Percentiles rank a stretch among this genome's conserved stretches.
These are phyloP conservation scores for Trapa bicornis DNA, from an alignment of 345 rosid species.

Conservation along the genomic window DNA sequence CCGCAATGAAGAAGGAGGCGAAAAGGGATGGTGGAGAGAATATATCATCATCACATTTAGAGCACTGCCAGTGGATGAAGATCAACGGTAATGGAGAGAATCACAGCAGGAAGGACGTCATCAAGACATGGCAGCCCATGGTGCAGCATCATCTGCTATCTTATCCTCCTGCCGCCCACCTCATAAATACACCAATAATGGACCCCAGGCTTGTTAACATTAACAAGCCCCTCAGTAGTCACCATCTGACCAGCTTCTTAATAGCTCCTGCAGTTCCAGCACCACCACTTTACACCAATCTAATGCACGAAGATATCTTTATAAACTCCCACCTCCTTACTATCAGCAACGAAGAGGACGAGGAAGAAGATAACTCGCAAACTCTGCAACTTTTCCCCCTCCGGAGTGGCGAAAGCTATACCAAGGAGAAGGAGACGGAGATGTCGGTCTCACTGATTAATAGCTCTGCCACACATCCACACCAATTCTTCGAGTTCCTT, in stretches of 20 bases:
- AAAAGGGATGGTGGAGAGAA: constrained; percentile 16
- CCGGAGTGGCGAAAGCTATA: constrained; percentile 21
- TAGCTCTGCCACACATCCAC: constrained; percentile 15
- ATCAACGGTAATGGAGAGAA: constrained; percentile 28
- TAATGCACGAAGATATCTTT: background rate
- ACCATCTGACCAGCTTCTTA: constrained; percentile 4
- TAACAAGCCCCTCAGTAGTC: background rate
- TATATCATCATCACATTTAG: constrained; percentile 5
- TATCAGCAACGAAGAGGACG: background rate
- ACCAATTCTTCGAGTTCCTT: constrained; percentile 69
- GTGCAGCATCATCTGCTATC: constrained; percentile 15
- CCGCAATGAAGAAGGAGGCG: constrained; percentile 18
- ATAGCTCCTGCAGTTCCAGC: constrained; percentile 7
- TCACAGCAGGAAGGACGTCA: constrained; percentile 29
- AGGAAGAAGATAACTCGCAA: constrained; percentile 15
- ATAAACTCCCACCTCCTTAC: background rate
- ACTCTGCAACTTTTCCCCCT: constrained; percentile 70
- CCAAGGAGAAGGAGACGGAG: constrained; percentile 14
- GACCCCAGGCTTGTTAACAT: background rate
- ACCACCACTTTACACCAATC: background rate
- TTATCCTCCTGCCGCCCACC: constrained; percentile 29
- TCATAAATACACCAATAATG: constrained; percentile 26
- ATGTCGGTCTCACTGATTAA: constrained; percentile 9
- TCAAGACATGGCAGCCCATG: constrained; percentile 26
- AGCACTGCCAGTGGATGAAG: constrained; percentile 27